Conservation (phyloP, 257 asterid genomes). For the Solanum chmielewskii region DNA sequence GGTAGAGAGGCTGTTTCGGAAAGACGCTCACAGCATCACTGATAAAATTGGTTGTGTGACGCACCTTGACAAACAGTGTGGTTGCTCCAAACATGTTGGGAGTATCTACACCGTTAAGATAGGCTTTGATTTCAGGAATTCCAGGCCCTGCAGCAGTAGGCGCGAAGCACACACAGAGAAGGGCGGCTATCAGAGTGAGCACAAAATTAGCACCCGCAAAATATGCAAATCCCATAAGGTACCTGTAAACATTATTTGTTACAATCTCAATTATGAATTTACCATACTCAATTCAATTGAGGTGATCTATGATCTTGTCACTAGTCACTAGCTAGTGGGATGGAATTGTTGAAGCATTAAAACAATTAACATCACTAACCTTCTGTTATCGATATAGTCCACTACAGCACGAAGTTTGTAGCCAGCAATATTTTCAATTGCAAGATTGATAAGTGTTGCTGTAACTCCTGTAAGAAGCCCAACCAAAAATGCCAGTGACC, state of each 20-base stretch:
- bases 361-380: constrained; percentile 19
- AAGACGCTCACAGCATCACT: not conserved
- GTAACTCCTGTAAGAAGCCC: constrained; percentile 85
- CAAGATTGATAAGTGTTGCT: constrained; percentile 85
- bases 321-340: not conserved
- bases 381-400: constrained; percentile 50
- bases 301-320: not conserved
- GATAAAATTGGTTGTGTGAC: not conserved
- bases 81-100: constrained; percentile 91
- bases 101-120: constrained; percentile 87
- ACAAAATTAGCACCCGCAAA: constrained; percentile 50
- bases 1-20: not conserved
- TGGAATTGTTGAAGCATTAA: not conserved
- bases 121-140: constrained; percentile 91
- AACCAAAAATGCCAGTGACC: constrained; percentile 76
- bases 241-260: constrained; percentile 44
- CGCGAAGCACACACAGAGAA: constrained; percentile 73
- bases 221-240: constrained; percentile 48
- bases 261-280: not conserved
- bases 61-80: constrained; percentile 72
- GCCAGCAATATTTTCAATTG: constrained; percentile 84
- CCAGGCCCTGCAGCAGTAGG: constrained; percentile 99
- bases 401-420: constrained; percentile 66
- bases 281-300: not conserved
- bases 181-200: constrained; percentile 57